phyloP scores from a whole-genome alignment of 2,329 filamentous ascomycete species.

The Arthrobotrys iridis region DNA sequence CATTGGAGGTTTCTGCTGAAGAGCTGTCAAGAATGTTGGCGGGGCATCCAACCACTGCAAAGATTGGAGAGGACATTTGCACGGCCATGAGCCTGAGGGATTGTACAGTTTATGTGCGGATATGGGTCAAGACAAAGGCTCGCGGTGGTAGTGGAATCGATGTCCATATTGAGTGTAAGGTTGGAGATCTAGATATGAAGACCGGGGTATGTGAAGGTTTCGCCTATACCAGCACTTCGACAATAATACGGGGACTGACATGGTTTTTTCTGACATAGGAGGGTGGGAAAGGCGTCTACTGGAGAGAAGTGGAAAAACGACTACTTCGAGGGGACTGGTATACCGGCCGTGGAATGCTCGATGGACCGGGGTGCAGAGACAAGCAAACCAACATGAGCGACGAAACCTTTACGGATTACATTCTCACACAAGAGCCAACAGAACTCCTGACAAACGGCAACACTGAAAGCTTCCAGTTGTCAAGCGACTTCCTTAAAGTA shows the following conservation, averaged over 20 bases:
- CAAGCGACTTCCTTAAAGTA: slow-evolving; percentile 33
- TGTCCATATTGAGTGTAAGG: slow-evolving; percentile 58
- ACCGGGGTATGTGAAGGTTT: slow-evolving; percentile 46
- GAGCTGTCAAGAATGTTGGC: slow-evolving; percentile 54
- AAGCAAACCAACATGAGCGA: background rate
- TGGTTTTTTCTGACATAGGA: slow-evolving; percentile 30
- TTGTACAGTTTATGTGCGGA: slow-evolving; percentile 57
- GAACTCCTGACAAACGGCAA: slow-evolving; percentile 48
- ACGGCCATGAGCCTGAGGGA: slow-evolving; percentile 58
- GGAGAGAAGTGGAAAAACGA: slow-evolving; percentile 57
- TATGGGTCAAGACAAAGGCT: slow-evolving; percentile 56
- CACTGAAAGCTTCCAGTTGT: slow-evolving; percentile 43
- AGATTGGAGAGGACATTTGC: slow-evolving; percentile 56
- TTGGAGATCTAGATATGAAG: slow-evolving; percentile 58
- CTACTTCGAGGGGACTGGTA: slow-evolving; percentile 58
- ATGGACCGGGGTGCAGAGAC: slow-evolving; percentile 47
- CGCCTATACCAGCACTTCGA: background rate
- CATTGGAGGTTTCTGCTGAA: slow-evolving; percentile 46
- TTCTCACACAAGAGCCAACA: slow-evolving; percentile 33
- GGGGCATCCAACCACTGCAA: slow-evolving; percentile 42
- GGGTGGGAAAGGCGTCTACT: slow-evolving; percentile 58
- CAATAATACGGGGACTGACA: background rate
- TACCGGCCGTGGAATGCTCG: slow-evolving; percentile 51
- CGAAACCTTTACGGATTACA: slow-evolving; percentile 37
- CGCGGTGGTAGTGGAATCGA: slow-evolving; percentile 56